Evolutionary conservation across 2,329 filamentous ascomycete genomes (phyloP).

Genomic region (Leptographium galeiforme): DNA sequence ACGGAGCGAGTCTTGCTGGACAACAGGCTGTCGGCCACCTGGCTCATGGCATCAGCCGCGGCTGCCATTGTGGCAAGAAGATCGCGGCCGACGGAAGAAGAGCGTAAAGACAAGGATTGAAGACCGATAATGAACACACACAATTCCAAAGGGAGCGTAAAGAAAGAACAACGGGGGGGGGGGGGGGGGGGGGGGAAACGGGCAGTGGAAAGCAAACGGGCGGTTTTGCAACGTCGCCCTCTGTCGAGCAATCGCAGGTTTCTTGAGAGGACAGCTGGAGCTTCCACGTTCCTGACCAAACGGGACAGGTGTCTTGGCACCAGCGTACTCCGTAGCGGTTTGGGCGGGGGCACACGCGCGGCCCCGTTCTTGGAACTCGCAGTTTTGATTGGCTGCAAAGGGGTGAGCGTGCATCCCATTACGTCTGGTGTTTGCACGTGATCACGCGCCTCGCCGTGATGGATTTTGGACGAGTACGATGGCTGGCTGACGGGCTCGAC

Average conservation of each 20-base stretch:
- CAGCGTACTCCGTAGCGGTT: background rate
- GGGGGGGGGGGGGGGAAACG: background rate
- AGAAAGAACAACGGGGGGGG: background rate
- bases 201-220: background rate
- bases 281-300: slow-evolving; percentile 2
- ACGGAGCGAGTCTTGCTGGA: slow-evolving; percentile 72
- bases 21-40: slow-evolving; percentile 64
- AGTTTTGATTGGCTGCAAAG: background rate
- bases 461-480: background rate
- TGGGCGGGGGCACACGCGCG: background rate
- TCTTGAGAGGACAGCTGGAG: slow-evolving; percentile 6
- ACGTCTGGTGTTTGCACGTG: background rate
- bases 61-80: slow-evolving; percentile 19
- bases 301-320: slow-evolving; percentile 5
- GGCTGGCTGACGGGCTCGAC: background rate
- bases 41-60: slow-evolving; percentile 26
- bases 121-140: slow-evolving; percentile 4
- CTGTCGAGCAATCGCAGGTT: background rate
- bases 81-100: slow-evolving; percentile 22
- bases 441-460: background rate
- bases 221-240: background rate
- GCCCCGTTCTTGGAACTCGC: background rate
- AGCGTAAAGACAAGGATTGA: background rate
- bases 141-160: background rate
- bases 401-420: background rate